These are phyloP conservation scores for Jatropha podagrica DNA, from an alignment of 441 rosid genomes.

Conservation along the genomic window DNA sequence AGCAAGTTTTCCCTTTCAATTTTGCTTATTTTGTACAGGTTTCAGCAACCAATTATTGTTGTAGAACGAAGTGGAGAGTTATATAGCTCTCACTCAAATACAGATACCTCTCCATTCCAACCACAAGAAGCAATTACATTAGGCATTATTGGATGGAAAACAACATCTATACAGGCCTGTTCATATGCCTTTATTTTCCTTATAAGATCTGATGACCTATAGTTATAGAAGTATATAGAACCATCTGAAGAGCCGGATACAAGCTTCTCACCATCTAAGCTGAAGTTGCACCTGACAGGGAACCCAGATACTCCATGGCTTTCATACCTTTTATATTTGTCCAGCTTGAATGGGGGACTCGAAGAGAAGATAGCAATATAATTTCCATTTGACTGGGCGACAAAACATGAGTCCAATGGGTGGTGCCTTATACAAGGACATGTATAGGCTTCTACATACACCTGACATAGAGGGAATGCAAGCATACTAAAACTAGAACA, in stretches of 20 bases:
- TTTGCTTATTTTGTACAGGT: neutral
- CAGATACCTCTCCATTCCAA: conserved; percentile 71
- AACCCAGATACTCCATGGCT: conserved; percentile 79
- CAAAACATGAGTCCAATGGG: conserved; percentile 58
- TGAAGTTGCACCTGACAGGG: conserved; percentile 74
- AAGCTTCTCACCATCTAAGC: conserved; percentile 56
- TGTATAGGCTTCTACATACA: conserved; percentile 83
- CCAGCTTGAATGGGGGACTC: conserved; percentile 72
- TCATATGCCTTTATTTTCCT: conserved; percentile 62
- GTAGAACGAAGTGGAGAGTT: neutral
- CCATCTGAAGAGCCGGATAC: conserved; percentile 80
- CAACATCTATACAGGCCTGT: conserved; percentile 65
- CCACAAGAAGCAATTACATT: conserved; percentile 71
- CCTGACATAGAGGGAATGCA: conserved; percentile 35
- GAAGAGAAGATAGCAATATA: conserved; percentile 76
- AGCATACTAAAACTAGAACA: conserved; percentile 4
- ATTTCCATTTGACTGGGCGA: conserved; percentile 85
- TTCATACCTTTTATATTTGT: conserved; percentile 72
- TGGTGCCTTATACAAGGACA: conserved; percentile 70
- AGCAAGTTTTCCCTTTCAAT: neutral
- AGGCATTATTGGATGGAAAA: conserved; percentile 61
- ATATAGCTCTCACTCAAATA: conserved; percentile 33
- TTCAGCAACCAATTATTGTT: neutral
- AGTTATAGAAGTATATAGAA: conserved; percentile 53
- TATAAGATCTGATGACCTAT: conserved; percentile 46